A percentile compares a stretch with the other conserved stretches of the same genome.
These are phyloP conservation scores for Effrenium voratum DNA, from an alignment of 73 alveolate genomes.

Conservation along the genomic window DNA sequence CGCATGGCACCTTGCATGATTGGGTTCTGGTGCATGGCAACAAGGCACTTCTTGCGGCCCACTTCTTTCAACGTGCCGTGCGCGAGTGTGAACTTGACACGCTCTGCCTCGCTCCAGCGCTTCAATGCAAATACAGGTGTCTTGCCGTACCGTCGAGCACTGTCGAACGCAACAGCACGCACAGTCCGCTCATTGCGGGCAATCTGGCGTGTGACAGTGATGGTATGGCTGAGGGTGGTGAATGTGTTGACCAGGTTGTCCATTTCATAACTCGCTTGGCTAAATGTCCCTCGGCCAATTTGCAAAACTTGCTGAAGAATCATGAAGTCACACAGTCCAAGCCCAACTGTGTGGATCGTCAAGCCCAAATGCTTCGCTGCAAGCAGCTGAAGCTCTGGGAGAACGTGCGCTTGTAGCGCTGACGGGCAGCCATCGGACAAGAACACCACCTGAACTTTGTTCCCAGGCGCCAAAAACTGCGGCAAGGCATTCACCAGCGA, in stretches of 20 bases:
- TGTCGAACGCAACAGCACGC: constrained; percentile 18
- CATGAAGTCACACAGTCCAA: constrained; percentile 15
- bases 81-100: not conserved
- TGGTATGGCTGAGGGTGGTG: constrained; percentile 42
- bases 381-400: constrained; percentile 17
- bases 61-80: not conserved
- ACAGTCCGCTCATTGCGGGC: not conserved
- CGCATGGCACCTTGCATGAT: constrained; percentile 86
- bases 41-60: not conserved
- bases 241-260: constrained; percentile 73
- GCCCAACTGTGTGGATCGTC: constrained; percentile 29
- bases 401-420: not conserved
- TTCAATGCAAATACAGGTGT: not conserved
- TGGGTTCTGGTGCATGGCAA: constrained; percentile 8
- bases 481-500: not conserved
- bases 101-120: not conserved
- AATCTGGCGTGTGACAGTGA: constrained; percentile 28
- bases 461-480: constrained; percentile 23
- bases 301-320: constrained; percentile 51
- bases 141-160: not conserved
- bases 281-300: constrained; percentile 74
- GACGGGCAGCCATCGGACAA: constrained; percentile 36
- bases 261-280: constrained; percentile 37
- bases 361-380: not conserved
- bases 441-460: constrained; percentile 45